Conservation (phyloP, 2,329 filamentous ascomycete species). For the Ophiosphaerella korrae region DNA sequence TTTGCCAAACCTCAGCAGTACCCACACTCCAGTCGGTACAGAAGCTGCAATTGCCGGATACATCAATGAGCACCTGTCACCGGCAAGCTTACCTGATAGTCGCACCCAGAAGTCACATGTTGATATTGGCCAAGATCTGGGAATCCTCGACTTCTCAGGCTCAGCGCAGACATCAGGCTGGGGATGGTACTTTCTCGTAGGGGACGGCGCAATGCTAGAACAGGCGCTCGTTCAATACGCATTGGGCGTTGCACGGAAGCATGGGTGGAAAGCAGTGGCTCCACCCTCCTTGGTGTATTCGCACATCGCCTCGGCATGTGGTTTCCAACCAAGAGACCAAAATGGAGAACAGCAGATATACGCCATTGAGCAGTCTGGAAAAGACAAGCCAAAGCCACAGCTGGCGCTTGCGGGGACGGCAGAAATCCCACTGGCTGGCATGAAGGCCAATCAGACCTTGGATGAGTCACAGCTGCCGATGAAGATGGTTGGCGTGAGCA, state of each 20-base stretch:
- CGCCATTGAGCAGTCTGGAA: slow-evolving; percentile 68
- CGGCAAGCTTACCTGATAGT: background rate
- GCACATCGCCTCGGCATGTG: slow-evolving; percentile 87
- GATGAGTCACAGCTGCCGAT: slow-evolving; percentile 70
- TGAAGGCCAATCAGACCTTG: slow-evolving; percentile 77
- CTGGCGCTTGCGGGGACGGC: slow-evolving; percentile 85
- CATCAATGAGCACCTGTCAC: slow-evolving; percentile 71
- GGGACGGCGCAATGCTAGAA: slow-evolving; percentile 90
- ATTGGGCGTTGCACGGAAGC: slow-evolving; percentile 70
- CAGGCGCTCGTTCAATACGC: slow-evolving; percentile 91
- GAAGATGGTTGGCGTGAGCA: slow-evolving; percentile 80
- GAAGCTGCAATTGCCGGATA: slow-evolving; percentile 71
- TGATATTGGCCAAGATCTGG: slow-evolving; percentile 83
- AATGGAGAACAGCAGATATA: slow-evolving; percentile 94
- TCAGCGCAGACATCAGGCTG: slow-evolving; percentile 85
- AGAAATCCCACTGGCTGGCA: slow-evolving; percentile 91
- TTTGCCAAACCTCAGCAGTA: slow-evolving; percentile 84
- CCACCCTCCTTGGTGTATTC: slow-evolving; percentile 91
- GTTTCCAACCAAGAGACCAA: slow-evolving; percentile 90
- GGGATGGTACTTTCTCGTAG: slow-evolving; percentile 97
- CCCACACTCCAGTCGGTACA: slow-evolving; percentile 72
- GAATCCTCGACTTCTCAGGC: slow-evolving; percentile 85
- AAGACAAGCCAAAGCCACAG: slow-evolving; percentile 67
- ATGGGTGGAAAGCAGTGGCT: slow-evolving; percentile 79
- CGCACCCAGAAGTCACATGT: slow-evolving; percentile 75